Base-by-base conservation (phyloP, 257 asterid species). In the Cordia subcordata region DNA sequence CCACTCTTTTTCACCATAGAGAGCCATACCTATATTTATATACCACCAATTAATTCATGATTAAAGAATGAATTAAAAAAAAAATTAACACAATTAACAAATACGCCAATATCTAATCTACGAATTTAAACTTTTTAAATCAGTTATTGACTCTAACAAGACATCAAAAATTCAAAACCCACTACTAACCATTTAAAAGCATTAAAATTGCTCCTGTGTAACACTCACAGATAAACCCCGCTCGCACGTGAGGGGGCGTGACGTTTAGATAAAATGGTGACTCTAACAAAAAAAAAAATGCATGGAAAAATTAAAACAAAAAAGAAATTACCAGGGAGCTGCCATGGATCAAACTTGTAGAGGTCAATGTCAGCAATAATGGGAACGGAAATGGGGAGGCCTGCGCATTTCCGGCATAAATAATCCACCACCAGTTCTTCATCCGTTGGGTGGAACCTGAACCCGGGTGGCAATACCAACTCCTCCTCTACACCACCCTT, bases 291-390 rank as follows among this genome's bases (percentile, higher is more conserved):
- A 13, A 6, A 15, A 50, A 50, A 16, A 16, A 50, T 10, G 3
- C 1, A 47, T 47, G 5, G 11, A 14, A 8, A 19, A 55, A 23
- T 5, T 0, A 51, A 51, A 51, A 19, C 5, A 20, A 12, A 42
- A 10, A 11, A 14, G 14, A 10, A 52, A 52, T 8, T 53, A 53
- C 57, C 57, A 20, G 57, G 57, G 57, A 53, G 57, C 0, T 53
- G 57, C 57, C 57, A 53, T 53, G 57, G 57, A 53, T 53, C 57
- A 53, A 21, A 53, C 33, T 53, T 53, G 38, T 53, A 53, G 17
- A 53, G 57, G 21, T 53, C 38, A 22, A 53, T 53, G 5, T 53
- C 57, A 1, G 57, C 57, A 10, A 53, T 53, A 53, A 53, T 53
- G 0, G 57, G 57, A 32, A 21, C 57, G 10, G 57, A 53, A 13